phyloP scores from a whole-genome alignment of 208 protist species.

The Leptomonas pyrrhocoris region DNA sequence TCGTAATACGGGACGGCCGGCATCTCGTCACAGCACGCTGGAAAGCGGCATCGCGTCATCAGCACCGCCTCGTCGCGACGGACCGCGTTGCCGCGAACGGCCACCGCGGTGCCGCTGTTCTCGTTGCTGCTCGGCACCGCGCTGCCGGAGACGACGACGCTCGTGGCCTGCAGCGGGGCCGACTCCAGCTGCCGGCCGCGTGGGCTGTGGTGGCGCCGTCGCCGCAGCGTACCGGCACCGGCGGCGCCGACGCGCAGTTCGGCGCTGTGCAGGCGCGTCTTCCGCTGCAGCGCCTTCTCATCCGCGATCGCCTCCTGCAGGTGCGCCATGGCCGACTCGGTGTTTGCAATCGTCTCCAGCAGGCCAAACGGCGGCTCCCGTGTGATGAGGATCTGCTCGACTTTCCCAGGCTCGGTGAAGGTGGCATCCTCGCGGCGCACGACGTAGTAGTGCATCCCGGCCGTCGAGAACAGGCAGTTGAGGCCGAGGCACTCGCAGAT shows the following conservation, averaged over 20 bases:
- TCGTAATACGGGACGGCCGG: constrained; percentile 60
- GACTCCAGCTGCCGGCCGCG: background rate
- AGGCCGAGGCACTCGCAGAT: constrained; percentile 53
- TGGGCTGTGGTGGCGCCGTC: background rate
- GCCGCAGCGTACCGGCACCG: background rate
- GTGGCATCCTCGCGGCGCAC: constrained; percentile 48
- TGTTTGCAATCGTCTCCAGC: constrained; percentile 53
- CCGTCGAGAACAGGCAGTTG: constrained; percentile 68
- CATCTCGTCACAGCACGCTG: constrained; percentile 51
- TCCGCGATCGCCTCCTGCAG: constrained; percentile 79
- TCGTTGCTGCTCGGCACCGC: background rate
- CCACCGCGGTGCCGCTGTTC: background rate
- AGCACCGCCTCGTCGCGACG: constrained; percentile 20
- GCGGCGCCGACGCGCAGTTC: constrained; percentile 1
- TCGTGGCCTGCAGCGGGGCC: constrained; percentile 9
- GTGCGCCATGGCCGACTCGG: constrained; percentile 62
- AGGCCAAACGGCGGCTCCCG: constrained; percentile 57
- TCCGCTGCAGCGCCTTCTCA: constrained; percentile 59
- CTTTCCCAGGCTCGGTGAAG: constrained; percentile 55
- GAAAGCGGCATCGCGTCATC: constrained; percentile 32
- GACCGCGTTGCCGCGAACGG: background rate
- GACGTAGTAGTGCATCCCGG: constrained; percentile 51
- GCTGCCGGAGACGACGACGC: constrained; percentile 7
- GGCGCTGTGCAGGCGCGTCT: constrained; percentile 8
- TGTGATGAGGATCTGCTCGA: constrained; percentile 72